Evolutionary conservation across 768 basidiomycete genomes (phyloP).

Genomic region (Tricholoma terreum): DNA sequence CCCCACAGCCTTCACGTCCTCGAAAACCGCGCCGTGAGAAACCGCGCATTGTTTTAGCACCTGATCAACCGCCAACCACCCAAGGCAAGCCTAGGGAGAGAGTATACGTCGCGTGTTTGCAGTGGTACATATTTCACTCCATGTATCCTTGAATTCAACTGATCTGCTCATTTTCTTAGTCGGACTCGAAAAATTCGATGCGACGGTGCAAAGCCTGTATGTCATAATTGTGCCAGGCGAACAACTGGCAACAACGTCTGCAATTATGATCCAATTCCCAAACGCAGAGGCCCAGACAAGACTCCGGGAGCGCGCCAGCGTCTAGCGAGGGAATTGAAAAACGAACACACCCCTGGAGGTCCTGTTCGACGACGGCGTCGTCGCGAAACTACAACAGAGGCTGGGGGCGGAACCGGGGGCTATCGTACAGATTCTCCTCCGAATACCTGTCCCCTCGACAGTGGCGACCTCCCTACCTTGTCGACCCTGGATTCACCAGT

Average conservation of each 20-base stretch:
- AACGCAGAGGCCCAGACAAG: conserved; percentile 79
- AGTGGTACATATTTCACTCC: conserved; percentile 52
- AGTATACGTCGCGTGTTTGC: conserved; percentile 76
- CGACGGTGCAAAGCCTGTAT: conserved; percentile 75
- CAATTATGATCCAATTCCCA: conserved; percentile 66
- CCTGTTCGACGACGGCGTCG: conserved; percentile 34
- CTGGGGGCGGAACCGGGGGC: conserved; percentile 8
- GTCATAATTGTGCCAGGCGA: conserved; percentile 69
- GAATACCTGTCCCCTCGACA: not conserved
- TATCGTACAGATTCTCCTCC: not conserved
- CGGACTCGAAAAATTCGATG: conserved; percentile 79
- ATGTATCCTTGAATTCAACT: conserved; percentile 5
- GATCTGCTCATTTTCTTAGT: conserved; percentile 33
- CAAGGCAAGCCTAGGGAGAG: conserved; percentile 75
- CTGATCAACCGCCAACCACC: conserved; percentile 76
- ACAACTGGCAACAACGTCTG: conserved; percentile 46
- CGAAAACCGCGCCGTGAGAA: conserved; percentile 52
- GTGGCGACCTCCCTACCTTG: conserved; percentile 5
- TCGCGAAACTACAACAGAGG: conserved; percentile 14
- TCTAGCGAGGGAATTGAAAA: conserved; percentile 38
- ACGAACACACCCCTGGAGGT: conserved; percentile 28
- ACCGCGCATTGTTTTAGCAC: conserved; percentile 62
- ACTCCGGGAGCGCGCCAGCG: conserved; percentile 78
- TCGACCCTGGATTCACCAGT: conserved; percentile 9
- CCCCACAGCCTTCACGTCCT: conserved; percentile 13